Evolutionary conservation across 1,284 basidiomycete species (phyloP).

Genomic region (Cryptococcus neoformans): DNA sequence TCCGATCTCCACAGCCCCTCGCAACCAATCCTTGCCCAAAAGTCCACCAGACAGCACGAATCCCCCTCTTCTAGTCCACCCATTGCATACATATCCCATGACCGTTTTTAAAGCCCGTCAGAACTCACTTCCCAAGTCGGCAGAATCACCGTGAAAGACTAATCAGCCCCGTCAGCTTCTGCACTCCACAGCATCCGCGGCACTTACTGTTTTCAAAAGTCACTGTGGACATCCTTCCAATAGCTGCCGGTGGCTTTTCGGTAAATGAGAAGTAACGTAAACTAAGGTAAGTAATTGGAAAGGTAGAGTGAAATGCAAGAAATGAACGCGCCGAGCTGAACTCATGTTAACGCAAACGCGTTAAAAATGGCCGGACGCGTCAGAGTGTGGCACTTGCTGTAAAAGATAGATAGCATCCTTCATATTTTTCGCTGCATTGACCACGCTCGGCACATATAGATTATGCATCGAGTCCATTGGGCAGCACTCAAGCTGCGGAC

Average conservation of each 20-base stretch:
- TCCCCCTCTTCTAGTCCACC: no score
- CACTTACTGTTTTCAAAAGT: conserved; percentile 43
- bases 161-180: conserved; percentile 2
- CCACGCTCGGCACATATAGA: no score
- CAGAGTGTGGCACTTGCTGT: conserved; percentile 2
- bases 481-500: no score
- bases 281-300: background rate
- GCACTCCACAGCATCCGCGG: no score
- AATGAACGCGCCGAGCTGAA: background rate
- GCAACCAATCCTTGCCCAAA: no score
- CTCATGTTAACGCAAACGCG: background rate
- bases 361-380: background rate
- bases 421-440: no score
- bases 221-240: conserved; percentile 34
- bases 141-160: conserved; percentile 70
- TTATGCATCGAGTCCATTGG: no score
- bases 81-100: no score
- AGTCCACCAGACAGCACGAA: background rate
- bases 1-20: no score
- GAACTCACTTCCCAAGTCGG: conserved; percentile 76
- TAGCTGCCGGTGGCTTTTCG: no score
- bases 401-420: no score
- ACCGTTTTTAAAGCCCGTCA: background rate
- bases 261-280: no score
- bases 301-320: background rate